phyloP scores from a whole-genome alignment of 441 rosid species.

The Mallotus repandus region DNA sequence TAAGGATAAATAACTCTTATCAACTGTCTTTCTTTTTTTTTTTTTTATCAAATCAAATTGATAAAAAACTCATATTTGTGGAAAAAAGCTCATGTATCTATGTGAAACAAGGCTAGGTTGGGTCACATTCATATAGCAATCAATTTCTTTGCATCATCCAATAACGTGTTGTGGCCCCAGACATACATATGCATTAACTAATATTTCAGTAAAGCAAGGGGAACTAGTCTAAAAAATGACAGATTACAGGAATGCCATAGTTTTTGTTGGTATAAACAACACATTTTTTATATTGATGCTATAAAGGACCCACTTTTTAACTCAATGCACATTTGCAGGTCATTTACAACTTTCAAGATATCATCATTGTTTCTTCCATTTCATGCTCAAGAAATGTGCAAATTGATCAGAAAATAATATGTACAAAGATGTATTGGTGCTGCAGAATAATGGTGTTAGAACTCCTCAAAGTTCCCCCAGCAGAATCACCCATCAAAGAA shows the following conservation, averaged over 20 bases:
- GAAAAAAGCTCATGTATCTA: neutral
- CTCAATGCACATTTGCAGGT: neutral
- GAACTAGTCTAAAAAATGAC: neutral
- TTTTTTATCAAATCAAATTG: neutral
- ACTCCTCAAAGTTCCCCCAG: neutral
- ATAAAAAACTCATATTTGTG: neutral
- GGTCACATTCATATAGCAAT: neutral
- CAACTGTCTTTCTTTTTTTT: neutral
- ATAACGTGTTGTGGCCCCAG: neutral
- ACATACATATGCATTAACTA: neutral
- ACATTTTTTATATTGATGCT: neutral
- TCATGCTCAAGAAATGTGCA: neutral
- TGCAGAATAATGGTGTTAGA: neutral
- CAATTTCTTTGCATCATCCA: conserved; percentile 5
- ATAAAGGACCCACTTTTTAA: neutral
- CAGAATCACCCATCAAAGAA: neutral
- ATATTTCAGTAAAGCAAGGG: neutral
- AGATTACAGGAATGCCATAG: neutral
- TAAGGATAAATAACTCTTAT: neutral
- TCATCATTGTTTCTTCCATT: neutral
- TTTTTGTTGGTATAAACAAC: neutral
- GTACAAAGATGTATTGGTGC: neutral
- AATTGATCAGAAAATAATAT: neutral
- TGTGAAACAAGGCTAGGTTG: neutral
- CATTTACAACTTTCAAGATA: neutral